A percentile compares a stretch with the other conserved stretches of the same genome.
Conservation (phyloP, 257 asterid genomes). For the Lithospermum erythrorhizon region DNA sequence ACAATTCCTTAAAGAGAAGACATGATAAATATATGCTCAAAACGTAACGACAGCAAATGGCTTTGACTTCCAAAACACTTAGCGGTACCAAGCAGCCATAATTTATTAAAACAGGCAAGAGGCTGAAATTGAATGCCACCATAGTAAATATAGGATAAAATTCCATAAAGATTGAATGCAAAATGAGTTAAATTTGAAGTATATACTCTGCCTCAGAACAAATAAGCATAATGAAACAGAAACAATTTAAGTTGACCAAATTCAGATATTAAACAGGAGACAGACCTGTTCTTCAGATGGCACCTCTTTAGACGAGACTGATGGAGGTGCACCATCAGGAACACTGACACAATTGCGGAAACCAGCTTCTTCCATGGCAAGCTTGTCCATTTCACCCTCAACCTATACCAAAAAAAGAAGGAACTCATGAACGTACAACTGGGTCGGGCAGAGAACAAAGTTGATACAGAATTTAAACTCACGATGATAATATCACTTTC, state of each 20-base stretch:
- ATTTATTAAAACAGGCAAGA: too few species aligned
- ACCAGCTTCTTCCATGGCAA: conserved; percentile 99
- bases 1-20: background rate
- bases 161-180: background rate
- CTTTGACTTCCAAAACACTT: background rate
- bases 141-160: too few species aligned
- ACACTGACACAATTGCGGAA: conserved; percentile 87
- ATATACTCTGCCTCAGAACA: background rate
- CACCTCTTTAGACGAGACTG: conserved; percentile 56
- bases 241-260: conserved; percentile 1
- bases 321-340: conserved; percentile 93
- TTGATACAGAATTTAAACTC: conserved; percentile 15
- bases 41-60: background rate
- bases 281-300: conserved; percentile 63
- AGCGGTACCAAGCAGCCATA: background rate
- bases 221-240: background rate
- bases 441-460: conserved; percentile 3
- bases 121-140: background rate
- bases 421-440: background rate
- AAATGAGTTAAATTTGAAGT: too few species aligned
- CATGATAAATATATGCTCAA: too few species aligned
- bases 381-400: conserved; percentile 99
- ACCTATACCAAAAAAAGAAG: conserved; percentile 35
- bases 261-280: background rate
- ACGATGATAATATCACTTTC: conserved; percentile 86